Evolutionary conservation across 768 basidiomycete species (phyloP), one percentile per base, ranked within the genome.

Genomic region (Pulveroboletus sp.): DNA sequence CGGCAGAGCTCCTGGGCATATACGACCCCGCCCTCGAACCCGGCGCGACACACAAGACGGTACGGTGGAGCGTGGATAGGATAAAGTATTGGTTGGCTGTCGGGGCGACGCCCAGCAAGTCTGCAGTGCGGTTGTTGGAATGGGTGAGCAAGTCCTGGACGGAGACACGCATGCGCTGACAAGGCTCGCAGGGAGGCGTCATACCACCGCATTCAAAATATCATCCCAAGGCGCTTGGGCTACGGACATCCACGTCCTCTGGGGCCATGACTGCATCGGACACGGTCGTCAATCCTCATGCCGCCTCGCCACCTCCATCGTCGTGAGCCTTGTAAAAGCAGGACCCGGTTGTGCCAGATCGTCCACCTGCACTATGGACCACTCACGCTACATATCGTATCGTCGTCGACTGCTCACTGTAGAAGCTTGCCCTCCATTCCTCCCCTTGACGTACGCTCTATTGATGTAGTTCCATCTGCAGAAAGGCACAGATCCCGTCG

Each of bases 21-120:
- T 96, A 88, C 72, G 76, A 90, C 67, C 93, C 91, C 4, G 81
- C 77, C 55, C 69, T 81, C 40, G 68, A 67, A 43, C 73, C 64
- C 15, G 77, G 74, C 33, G 67, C 74, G 51, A 67, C 72, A 21
- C 76, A 80, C 57, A 95, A 93, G 70, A 82, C 79, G 31, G 75
- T 97, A 49, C 79, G 85, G 58, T 97, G 94, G 93, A 93, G 92
- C 67, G 84, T 86, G 24, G 85, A 89, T 59, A 81, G 95, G 64
- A 90, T 98, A 66, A 77, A 78, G 51, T 92, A 89, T 62, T 98
- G 95, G 95, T 68, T 97, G 35, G 77, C 77, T 31, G 81, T 86
- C 15, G 94, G 93, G 0, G 95, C 95, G 31, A 67, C 79, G 52
- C 95, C 95, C 1, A 86, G 82, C 39, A 83, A 84, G 62, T 76